These are phyloP conservation scores for Tylopilus rubrobrunneus DNA, from an alignment of 768 basidiomycete genomes.

Conservation along the genomic window DNA sequence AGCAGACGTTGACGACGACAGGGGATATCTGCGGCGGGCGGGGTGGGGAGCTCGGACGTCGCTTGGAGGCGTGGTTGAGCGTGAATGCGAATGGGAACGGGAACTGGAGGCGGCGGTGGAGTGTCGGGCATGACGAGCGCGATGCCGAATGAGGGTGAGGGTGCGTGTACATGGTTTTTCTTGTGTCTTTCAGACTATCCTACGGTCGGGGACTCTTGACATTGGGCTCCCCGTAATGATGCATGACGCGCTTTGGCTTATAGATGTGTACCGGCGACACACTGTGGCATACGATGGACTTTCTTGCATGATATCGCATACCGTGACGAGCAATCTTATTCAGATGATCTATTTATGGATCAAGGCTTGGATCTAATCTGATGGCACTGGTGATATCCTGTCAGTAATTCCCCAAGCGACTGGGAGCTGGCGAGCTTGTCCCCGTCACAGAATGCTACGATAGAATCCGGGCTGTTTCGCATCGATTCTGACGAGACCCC, in stretches of 20 bases:
- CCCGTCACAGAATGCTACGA: no score
- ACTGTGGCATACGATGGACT: background rate
- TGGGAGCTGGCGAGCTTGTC: no score
- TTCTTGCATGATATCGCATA: background rate
- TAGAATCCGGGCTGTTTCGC: no score
- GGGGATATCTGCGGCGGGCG: constrained; percentile 79
- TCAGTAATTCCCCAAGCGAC: no score
- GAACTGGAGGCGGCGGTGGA: constrained; percentile 14
- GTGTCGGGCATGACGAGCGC: constrained; percentile 13
- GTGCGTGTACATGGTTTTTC: background rate
- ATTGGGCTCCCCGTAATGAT: background rate
- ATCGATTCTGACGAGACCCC: no score
- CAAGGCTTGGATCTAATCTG: no score
- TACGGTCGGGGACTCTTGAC: background rate
- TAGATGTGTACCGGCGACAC: background rate
- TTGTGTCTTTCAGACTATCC: background rate
- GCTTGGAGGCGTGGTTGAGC: constrained; percentile 73
- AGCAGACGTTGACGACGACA: constrained; percentile 64
- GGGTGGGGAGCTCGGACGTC: constrained; percentile 71
- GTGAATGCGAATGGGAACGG: constrained; percentile 30
- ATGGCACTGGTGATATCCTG: no score
- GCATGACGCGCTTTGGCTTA: background rate
- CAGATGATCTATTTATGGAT: no score
- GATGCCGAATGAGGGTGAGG: constrained; percentile 12
- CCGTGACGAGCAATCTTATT: background rate